These are phyloP conservation scores for Apophysomyces elegans DNA, from an alignment of 371 early-diverging fungal genomes.

Conservation along the genomic window DNA sequence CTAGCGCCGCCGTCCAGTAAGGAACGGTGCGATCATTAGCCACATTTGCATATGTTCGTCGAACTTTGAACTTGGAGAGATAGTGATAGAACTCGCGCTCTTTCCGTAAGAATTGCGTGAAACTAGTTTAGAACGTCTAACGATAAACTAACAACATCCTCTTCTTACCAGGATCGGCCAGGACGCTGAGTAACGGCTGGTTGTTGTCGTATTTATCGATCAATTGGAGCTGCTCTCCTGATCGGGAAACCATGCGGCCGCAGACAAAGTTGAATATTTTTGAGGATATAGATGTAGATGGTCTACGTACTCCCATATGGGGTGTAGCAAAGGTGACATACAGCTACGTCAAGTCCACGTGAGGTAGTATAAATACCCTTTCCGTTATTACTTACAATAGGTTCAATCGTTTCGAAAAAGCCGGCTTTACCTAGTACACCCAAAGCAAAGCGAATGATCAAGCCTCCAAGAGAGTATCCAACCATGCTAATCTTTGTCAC, in stretches of 20 bases:
- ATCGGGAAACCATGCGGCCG: constrained; percentile 54
- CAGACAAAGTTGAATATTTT: constrained; percentile 57
- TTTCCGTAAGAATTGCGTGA: neutral
- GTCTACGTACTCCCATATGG: constrained; percentile 69
- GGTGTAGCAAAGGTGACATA: constrained; percentile 82
- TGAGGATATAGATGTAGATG: constrained; percentile 28
- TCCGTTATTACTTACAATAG: constrained; percentile 42
- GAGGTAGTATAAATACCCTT: neutral
- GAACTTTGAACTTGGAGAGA: constrained; percentile 50
- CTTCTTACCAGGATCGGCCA: constrained; percentile 65
- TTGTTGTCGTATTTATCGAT: constrained; percentile 45
- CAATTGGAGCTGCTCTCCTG: constrained; percentile 66
- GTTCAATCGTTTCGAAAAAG: constrained; percentile 59
- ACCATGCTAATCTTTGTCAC: constrained; percentile 69
- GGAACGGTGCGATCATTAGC: constrained; percentile 73
- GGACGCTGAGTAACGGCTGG: constrained; percentile 54
- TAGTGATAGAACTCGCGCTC: constrained; percentile 56
- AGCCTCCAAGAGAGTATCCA: constrained; percentile 85
- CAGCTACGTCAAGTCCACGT: constrained; percentile 27
- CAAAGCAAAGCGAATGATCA: constrained; percentile 74
- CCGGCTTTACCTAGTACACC: constrained; percentile 65
- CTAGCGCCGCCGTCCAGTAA: constrained; percentile 69
- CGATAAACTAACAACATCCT: neutral
- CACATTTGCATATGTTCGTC: constrained; percentile 70
- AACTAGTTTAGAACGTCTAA: neutral